Base-by-base conservation (phyloP, 495 filamentous ascomycete genomes). In the Ramalina peruviana region DNA sequence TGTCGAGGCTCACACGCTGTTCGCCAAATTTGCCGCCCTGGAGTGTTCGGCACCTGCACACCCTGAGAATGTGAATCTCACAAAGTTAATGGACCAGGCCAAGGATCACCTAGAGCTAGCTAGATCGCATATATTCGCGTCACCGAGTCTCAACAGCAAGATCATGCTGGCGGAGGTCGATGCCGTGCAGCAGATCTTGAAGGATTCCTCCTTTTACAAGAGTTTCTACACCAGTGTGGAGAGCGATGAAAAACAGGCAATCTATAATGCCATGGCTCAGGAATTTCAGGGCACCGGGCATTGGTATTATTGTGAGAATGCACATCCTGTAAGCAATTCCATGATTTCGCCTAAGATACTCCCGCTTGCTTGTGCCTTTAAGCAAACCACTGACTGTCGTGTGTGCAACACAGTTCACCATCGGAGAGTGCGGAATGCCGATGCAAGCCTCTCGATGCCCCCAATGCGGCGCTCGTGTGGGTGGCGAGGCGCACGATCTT, bases 341-440 rank as follows among this genome's bases (percentile, higher is more conserved):
- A 11, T 20, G 12, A 20, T 15, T 4, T 42, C 7, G 1, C 26
- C 13, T 3, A 13, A 33, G 1, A 26, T 16, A 4, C 10, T 25
- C 23, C 23, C 23, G 23, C 1, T 6, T 13, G 19, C 17, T 15
- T 42, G 3, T 10, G 33, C 21, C 15, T n/a, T 36, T 25, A 12
- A 16, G 15, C 36, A 25, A 19, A 38, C 4, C 36, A 55, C 16
- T 36, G 49, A 21, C 51, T 62, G 42, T 58, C 7, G 19, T 4
- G 6, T 4, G 7, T 40, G 23, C 26, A 4, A 19, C 3, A 20
- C 37, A 64, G 26, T 88, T 88, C 55, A 81, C 82, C 0, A 66
- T 86, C 36, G 82, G 82, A 0, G 75, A 86, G 53, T 88, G 83
- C 59, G 85, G 82, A 9, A 75, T 74, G 67, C 75, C 83, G 0